These are phyloP conservation scores for Oenanthe javanica DNA, from an alignment of 140 eudicot genomes.

Conservation along the genomic window DNA sequence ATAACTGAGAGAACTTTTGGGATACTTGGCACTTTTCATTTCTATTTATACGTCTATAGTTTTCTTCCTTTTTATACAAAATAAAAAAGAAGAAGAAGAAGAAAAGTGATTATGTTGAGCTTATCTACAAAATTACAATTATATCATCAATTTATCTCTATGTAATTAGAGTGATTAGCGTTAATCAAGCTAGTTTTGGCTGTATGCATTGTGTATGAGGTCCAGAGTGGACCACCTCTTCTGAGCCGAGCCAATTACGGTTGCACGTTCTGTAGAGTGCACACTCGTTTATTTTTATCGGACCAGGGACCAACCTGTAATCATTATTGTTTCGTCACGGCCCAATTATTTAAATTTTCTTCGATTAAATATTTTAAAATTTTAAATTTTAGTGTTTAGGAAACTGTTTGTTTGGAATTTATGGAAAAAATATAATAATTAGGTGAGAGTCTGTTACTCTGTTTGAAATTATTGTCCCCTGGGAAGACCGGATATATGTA, in stretches of 20 bases:
- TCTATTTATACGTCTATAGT: no score
- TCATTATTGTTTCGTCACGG: neutral
- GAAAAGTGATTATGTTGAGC: no score
- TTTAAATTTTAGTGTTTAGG: neutral
- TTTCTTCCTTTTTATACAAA: no score
- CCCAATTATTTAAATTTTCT: neutral
- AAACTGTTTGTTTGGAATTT: neutral
- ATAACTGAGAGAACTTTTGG: no score
- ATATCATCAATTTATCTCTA: no score
- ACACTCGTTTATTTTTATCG: neutral
- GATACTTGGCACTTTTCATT: no score
- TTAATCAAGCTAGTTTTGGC: no score
- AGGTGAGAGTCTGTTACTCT: neutral
- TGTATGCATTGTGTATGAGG: neutral
- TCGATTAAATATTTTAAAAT: neutral
- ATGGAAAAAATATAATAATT: neutral
- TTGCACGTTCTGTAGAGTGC: neutral
- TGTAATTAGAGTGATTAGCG: neutral
- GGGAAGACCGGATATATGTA: no score
- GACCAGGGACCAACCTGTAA: neutral
- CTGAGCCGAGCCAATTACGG: slow-evolving; percentile 9
- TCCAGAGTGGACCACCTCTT: neutral
- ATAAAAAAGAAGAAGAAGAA: no score
- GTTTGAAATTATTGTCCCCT: neutral
- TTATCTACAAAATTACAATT: no score